These are phyloP conservation scores for Leccinum imitatum DNA, from an alignment of 768 basidiomycete species.

Conservation along the genomic window DNA sequence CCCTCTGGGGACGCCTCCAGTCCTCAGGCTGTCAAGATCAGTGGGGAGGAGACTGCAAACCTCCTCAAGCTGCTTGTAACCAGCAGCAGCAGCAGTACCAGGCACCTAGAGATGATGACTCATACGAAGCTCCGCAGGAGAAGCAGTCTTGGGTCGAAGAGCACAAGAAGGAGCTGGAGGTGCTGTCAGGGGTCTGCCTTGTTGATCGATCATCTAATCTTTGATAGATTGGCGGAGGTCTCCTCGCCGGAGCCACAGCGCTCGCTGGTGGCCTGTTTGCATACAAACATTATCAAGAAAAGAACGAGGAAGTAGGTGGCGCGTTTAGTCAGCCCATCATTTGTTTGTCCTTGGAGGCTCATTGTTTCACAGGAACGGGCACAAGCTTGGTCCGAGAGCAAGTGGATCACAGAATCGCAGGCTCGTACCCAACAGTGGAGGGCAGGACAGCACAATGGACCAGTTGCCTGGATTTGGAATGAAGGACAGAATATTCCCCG, in stretches of 20 bases:
- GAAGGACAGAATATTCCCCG: constrained; percentile 59
- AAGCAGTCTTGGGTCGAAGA: constrained; percentile 57
- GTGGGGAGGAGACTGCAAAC: constrained; percentile 20
- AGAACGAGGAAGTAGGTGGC: constrained; percentile 51
- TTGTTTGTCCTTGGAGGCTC: background rate
- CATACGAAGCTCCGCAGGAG: constrained; percentile 35
- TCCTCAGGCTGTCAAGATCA: constrained; percentile 26
- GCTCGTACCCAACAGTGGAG: constrained; percentile 51
- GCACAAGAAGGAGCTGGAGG: constrained; percentile 59
- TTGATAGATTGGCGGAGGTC: constrained; percentile 60
- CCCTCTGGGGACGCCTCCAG: constrained; percentile 61
- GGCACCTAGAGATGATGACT: constrained; percentile 21
- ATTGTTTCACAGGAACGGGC: constrained; percentile 44
- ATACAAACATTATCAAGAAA: constrained; percentile 56
- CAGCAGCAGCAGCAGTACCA: constrained; percentile 31
- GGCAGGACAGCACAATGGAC: constrained; percentile 41
- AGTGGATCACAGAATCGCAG: constrained; percentile 60
- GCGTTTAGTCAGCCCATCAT: background rate
- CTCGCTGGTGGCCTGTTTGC: constrained; percentile 51
- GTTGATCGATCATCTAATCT: constrained; percentile 6
- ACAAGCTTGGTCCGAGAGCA: constrained; percentile 45
- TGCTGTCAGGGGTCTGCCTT: constrained; percentile 20
- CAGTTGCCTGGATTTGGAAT: constrained; percentile 62
- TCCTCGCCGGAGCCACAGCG: constrained; percentile 52
- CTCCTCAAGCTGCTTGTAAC: constrained; percentile 1